phyloP scores from a whole-genome alignment of 371 early-diverging fungal species.

The Mortierella sp. region DNA sequence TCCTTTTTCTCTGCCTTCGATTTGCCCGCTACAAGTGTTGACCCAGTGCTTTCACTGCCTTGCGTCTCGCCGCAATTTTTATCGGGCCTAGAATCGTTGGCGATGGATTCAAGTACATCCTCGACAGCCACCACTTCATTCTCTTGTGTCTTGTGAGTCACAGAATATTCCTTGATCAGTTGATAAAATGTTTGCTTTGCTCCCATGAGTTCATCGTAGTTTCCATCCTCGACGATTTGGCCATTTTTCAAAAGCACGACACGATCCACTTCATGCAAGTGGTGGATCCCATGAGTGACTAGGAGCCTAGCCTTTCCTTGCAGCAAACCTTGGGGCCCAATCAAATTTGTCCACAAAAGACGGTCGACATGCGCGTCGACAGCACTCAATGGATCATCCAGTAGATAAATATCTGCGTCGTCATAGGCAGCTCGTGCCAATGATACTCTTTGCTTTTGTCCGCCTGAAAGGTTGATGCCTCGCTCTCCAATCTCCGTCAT shows the following conservation, averaged over 20 bases:
- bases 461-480: slow-evolving; percentile 91
- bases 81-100: neutral
- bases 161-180: slow-evolving; percentile 50
- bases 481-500: slow-evolving; percentile 94
- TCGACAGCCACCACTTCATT: slow-evolving; percentile 7
- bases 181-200: slow-evolving; percentile 58
- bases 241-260: slow-evolving; percentile 76
- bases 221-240: slow-evolving; percentile 52
- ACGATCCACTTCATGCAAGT: slow-evolving; percentile 72
- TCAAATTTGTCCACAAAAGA: slow-evolving; percentile 76
- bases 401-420: slow-evolving; percentile 69
- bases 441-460: slow-evolving; percentile 83
- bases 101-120: neutral
- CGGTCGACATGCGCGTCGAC: slow-evolving; percentile 69
- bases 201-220: slow-evolving; percentile 57
- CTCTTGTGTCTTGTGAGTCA: slow-evolving; percentile 41
- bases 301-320: slow-evolving; percentile 79
- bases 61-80: neutral
- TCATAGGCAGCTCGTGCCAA: slow-evolving; percentile 68
- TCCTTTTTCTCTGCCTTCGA: neutral
- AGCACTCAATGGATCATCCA: slow-evolving; percentile 70
- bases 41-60: neutral
- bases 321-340: slow-evolving; percentile 79
- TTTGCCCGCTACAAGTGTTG: neutral
- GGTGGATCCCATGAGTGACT: slow-evolving; percentile 87